Percentiles rank a stretch among this genome's conserved stretches.
These are phyloP conservation scores for Penicillium sp. DNA, from an alignment of 2,329 filamentous ascomycete species.

Conservation along the genomic window DNA sequence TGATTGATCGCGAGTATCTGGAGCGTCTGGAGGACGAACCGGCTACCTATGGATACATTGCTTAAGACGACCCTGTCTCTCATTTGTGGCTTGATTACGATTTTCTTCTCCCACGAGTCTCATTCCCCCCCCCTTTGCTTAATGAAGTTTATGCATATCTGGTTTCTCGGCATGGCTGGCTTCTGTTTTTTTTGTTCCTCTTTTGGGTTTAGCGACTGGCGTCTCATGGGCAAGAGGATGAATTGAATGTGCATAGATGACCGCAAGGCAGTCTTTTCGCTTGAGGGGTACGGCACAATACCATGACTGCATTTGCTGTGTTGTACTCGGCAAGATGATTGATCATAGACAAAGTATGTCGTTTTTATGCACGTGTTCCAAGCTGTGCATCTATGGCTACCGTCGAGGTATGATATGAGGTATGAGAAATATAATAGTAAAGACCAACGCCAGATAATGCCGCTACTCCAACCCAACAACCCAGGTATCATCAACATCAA, in stretches of 20 bases:
- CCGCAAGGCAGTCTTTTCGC: neutral
- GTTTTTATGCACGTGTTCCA: neutral
- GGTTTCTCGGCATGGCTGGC: conserved; percentile 6
- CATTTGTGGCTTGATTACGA: neutral
- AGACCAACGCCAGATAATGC: conserved; percentile 14
- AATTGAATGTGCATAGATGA: conserved; percentile 10
- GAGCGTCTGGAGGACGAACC: conserved; percentile 53
- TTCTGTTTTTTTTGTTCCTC: conserved; percentile 10
- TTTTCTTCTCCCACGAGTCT: neutral
- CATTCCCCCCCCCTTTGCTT: neutral
- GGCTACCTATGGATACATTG: conserved; percentile 54
- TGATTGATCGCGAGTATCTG: conserved; percentile 61
- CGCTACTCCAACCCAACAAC: neutral
- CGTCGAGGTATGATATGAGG: neutral
- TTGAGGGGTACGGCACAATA: neutral
- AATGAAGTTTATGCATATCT: conserved; percentile 4
- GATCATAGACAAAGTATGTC: neutral
- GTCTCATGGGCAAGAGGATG: conserved; percentile 21
- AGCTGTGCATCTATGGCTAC: neutral
- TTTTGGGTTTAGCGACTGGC: conserved; percentile 37
- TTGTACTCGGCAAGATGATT: neutral
- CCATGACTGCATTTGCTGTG: neutral
- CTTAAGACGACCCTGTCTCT: conserved; percentile 32
- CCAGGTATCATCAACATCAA: neutral
- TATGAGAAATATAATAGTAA: conserved; percentile 5